Conservation (phyloP, 202 grass and related monocot species). For the Schoenoplectus triqueter region DNA sequence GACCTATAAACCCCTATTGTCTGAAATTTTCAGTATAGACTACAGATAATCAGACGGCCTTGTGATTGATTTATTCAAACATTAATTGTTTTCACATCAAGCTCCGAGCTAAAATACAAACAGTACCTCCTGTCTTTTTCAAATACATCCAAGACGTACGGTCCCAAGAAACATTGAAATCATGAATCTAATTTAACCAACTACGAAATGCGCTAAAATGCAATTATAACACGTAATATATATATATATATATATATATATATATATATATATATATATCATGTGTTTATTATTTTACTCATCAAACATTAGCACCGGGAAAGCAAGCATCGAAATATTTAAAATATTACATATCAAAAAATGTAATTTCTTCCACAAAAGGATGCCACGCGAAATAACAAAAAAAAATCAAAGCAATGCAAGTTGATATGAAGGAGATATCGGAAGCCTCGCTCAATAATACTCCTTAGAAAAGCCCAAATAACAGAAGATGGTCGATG, state of each 20-base stretch:
- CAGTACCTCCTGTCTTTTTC: slow-evolving; percentile 2
- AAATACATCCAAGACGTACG: slow-evolving; percentile 37
- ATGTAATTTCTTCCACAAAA: not conserved
- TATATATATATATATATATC: slow-evolving; percentile 2
- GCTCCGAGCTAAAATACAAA: slow-evolving; percentile 32
- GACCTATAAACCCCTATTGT: not conserved
- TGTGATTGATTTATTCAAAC: slow-evolving; percentile 22
- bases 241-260: not conserved
- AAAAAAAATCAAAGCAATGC: slow-evolving; percentile 24
- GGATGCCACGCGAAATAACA: not conserved
- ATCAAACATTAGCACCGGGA: not conserved
- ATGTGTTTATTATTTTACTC: not conserved
- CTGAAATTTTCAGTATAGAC: not conserved
- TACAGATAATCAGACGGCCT: slow-evolving; percentile 9
- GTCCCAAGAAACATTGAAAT: slow-evolving; percentile 24
- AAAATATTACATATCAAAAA: not conserved
- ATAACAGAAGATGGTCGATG: not conserved
- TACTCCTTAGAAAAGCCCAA: not conserved
- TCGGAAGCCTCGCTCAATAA: not conserved
- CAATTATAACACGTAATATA: slow-evolving; percentile 8
- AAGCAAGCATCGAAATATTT: not conserved
- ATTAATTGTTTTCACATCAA: not conserved
- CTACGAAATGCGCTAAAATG: slow-evolving; percentile 21
- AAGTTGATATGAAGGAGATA: not conserved
- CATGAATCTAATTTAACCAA: slow-evolving; percentile 10